Evolutionary conservation across 192 early-diverging fungal genomes (phyloP).

Genomic region (Coemansia sp.): DNA sequence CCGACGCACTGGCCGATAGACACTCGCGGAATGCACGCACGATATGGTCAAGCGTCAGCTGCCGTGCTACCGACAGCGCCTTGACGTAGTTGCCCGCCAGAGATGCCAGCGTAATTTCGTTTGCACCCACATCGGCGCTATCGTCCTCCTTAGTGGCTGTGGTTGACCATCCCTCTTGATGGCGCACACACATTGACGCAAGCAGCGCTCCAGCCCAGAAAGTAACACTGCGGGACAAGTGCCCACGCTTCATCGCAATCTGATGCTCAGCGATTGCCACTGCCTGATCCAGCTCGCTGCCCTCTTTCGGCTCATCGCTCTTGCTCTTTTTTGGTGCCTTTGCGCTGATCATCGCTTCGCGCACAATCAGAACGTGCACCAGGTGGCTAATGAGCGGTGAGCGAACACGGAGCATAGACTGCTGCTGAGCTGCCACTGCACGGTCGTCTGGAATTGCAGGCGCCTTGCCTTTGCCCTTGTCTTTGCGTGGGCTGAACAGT

Average conservation of each 20-base stretch:
- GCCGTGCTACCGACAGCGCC: constrained; percentile 35
- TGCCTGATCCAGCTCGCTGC: constrained; percentile 38
- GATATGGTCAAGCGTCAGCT: constrained; percentile 47
- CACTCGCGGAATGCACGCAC: constrained; percentile 54
- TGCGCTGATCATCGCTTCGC: constrained; percentile 39
- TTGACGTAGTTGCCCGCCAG: constrained; percentile 38
- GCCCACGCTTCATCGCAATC: constrained; percentile 55
- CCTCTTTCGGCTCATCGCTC: constrained; percentile 16
- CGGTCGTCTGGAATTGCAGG: constrained; percentile 9
- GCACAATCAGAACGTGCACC: constrained; percentile 52
- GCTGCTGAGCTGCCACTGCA: constrained; percentile 8
- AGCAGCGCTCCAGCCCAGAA: constrained; percentile 68
- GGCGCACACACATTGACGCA: constrained; percentile 53
- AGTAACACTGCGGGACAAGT: constrained; percentile 60
- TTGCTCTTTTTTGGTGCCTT: constrained; percentile 27
- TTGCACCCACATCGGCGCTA: background rate
- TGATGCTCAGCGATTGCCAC: constrained; percentile 35
- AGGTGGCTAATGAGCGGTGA: constrained; percentile 51
- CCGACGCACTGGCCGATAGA: constrained; percentile 29
- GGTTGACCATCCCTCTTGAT: constrained; percentile 43
- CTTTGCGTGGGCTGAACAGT: constrained; percentile 38
- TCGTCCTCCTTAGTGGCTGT: constrained; percentile 7
- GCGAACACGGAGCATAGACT: constrained; percentile 22
- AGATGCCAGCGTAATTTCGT: constrained; percentile 29
- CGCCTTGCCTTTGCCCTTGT: constrained; percentile 38